A percentile compares a stretch with the other conserved stretches of the same genome.
phyloP scores from a whole-genome alignment of 2,329 filamentous ascomycete species.

The Epichloe sylvatica region DNA sequence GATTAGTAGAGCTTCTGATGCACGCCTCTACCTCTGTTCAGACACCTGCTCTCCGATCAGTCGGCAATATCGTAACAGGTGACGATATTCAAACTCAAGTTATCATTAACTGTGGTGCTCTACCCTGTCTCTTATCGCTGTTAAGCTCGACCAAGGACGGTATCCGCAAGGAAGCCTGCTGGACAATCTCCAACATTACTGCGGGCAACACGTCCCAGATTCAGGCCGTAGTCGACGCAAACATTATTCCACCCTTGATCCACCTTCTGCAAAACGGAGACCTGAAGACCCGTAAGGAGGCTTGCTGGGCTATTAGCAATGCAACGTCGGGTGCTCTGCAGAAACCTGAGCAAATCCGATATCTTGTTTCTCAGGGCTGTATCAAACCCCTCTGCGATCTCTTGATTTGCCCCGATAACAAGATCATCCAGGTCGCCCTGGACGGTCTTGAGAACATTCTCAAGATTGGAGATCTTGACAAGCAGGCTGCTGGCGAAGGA shows the following conservation, averaged over 20 bases:
- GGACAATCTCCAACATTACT: slow-evolving; percentile 99
- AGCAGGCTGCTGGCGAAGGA: slow-evolving; percentile 67
- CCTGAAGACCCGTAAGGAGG: slow-evolving; percentile 97
- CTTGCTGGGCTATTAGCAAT: slow-evolving; percentile 99
- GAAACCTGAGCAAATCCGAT: slow-evolving; percentile 97
- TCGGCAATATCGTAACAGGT: slow-evolving; percentile 96
- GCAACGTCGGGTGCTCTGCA: slow-evolving; percentile 94
- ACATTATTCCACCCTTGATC: slow-evolving; percentile 92
- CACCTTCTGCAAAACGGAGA: slow-evolving; percentile 93
- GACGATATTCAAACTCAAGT: slow-evolving; percentile 98
- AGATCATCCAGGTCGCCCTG: slow-evolving; percentile 97
- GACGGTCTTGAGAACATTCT: slow-evolving; percentile 98
- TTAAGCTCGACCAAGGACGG: slow-evolving; percentile 96
- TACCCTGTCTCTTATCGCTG: slow-evolving; percentile 83
- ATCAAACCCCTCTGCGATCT: slow-evolving; percentile 96
- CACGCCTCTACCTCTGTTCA: slow-evolving; percentile 97
- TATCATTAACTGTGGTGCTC: slow-evolving; percentile 94
- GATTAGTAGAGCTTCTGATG: slow-evolving; percentile 93
- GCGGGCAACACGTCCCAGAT: slow-evolving; percentile 97
- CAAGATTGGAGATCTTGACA: slow-evolving; percentile 98
- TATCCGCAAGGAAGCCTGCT: slow-evolving; percentile 98
- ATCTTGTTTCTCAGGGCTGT: slow-evolving; percentile 83
- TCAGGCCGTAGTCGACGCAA: slow-evolving; percentile 88
- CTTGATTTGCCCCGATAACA: slow-evolving; percentile 92
- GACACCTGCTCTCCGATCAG: slow-evolving; percentile 89